Conservation (phyloP, 352 stramenopile species). For the Phytophthora quininea region DNA sequence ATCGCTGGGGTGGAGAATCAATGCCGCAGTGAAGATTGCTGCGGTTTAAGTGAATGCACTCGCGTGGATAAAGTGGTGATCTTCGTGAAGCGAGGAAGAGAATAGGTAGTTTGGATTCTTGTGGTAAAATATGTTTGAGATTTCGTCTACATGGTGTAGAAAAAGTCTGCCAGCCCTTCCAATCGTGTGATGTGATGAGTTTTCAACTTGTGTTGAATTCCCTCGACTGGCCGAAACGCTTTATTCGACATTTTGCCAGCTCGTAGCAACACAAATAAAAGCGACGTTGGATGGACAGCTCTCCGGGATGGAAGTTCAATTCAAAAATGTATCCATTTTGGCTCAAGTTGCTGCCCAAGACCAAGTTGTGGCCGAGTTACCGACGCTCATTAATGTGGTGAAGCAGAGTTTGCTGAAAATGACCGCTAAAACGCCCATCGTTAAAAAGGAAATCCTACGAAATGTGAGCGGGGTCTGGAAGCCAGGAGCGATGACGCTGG, state of each 20-base stretch:
- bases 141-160: too few species aligned
- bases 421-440: neutral
- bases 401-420: neutral
- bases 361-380: neutral
- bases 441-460: neutral
- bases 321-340: neutral
- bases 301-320: neutral
- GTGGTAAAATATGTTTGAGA: too few species aligned
- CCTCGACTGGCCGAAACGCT: neutral
- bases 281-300: neutral
- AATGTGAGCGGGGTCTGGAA: neutral
- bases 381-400: neutral
- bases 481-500: neutral
- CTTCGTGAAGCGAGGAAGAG: too few species aligned
- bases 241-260: neutral
- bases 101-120: too few species aligned
- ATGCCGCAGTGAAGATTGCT: too few species aligned
- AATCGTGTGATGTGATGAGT: neutral
- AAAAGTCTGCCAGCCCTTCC: too few species aligned
- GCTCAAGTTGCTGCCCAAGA: neutral
- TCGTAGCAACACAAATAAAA: neutral
- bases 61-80: too few species aligned
- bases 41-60: too few species aligned
- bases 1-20: too few species aligned
- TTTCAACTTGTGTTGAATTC: neutral